Base-by-base conservation (phyloP, 805 yeast genomes). In the Scheffersomyces ergatensis region DNA sequence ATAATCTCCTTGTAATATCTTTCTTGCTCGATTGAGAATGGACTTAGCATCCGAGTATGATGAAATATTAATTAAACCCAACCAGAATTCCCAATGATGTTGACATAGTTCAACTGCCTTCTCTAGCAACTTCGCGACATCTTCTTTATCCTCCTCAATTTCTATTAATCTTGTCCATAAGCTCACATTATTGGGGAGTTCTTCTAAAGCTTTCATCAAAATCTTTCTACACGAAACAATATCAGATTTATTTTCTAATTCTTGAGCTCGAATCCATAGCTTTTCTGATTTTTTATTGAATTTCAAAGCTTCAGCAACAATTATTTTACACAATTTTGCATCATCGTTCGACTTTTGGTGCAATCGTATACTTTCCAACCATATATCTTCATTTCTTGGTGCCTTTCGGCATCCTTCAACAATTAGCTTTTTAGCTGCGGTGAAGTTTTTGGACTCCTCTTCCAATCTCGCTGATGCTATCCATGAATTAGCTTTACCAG, bases 381-480 rank as follows among this genome's bases (percentile, higher is more conserved):
- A 92, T 0, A 89, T 68, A 11, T 78, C 84, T 43, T 82, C 95
- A 48, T 71, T 77, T 30, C 64, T 66, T 0, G 89, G 87, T 48
- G 90, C 80, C 33, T 67, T 66, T 4, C 65, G 67, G 53, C 96
- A 85, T 2, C 96, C 99, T 54, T 86, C 80, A n/a, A 69, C 70
- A 5, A 89, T 82, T 13, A 85, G 45, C 17, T 62, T 62, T 39
- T 76, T 74, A 0, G 98, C 97, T 12, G 60, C 60, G 4, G 63
- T 63, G 39, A 69, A 67, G 38, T 79, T 80, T 33, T 72, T 72
- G 1, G 82, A 83, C 34, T 73, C 75, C 48, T 78, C 84, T 54
- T 92, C 98, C 8, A 89, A 57, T 35, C 88, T 63, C 0, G 96
- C 95, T 36, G 89, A 78, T 0, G 95, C 88, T 17, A 92, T 85